These are phyloP conservation scores for Wickerhamiella spandovensis DNA, from an alignment of 805 yeast genomes.

Conservation along the genomic window DNA sequence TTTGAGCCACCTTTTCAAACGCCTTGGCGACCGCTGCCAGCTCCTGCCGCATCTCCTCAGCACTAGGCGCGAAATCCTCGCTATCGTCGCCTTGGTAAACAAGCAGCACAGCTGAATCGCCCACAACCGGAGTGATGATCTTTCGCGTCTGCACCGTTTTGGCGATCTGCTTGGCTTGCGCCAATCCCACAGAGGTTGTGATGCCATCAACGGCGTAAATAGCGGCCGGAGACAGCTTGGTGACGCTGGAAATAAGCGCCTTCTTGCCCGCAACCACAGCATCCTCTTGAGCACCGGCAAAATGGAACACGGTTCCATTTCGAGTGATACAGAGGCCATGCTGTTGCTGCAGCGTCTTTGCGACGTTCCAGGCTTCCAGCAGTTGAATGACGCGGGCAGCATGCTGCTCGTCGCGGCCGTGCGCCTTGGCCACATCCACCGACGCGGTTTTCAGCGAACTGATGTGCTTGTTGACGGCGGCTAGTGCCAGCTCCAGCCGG, in stretches of 20 bases:
- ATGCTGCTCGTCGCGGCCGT: constrained; percentile 63
- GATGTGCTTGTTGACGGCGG: constrained; percentile 46
- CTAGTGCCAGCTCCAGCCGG: constrained; percentile 48
- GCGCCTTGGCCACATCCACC: constrained; percentile 79
- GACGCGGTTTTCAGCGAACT: constrained; percentile 46
- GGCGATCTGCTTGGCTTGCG: constrained; percentile 29
- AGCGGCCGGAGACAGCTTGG: constrained; percentile 54
- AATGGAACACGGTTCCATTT: constrained; percentile 41
- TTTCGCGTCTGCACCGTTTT: constrained; percentile 15
- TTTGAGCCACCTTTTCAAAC: constrained; percentile 44
- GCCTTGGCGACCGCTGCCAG: constrained; percentile 42
- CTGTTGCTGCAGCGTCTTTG: constrained; percentile 29
- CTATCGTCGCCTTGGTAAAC: constrained; percentile 33
- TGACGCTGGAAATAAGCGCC: constrained; percentile 62
- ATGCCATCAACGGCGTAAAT: constrained; percentile 49
- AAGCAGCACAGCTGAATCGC: constrained; percentile 37
- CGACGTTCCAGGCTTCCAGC: constrained; percentile 29
- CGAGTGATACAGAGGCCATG: constrained; percentile 28
- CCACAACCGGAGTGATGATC: constrained; percentile 35
- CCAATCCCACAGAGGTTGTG: constrained; percentile 25
- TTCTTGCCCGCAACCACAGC: constrained; percentile 53
- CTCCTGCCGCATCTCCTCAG: constrained; percentile 41
- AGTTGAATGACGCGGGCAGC: constrained; percentile 63
- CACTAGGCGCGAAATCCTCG: constrained; percentile 60
- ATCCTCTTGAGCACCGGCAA: constrained; percentile 39